Conservation (phyloP, 352 stramenopile genomes). For the Globisporangium ultimum region DNA sequence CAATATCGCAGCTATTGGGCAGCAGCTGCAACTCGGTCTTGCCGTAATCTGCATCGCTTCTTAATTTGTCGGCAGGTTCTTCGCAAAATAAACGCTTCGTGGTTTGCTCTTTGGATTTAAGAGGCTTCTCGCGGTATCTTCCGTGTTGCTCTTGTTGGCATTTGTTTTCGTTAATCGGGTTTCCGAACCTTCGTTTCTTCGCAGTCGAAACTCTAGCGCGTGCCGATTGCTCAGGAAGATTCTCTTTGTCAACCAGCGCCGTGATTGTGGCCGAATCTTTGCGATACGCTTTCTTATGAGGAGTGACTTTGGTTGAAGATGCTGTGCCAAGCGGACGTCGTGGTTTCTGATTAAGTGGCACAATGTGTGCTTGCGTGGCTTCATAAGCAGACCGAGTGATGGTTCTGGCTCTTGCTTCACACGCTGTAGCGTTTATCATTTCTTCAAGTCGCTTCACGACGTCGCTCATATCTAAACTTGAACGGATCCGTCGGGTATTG, state of each 20-base stretch:
- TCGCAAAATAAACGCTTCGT: constrained; percentile 12
- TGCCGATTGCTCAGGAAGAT: not conserved
- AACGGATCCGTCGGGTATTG: not conserved
- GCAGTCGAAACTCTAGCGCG: not conserved
- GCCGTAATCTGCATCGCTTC: not conserved
- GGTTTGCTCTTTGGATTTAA: not conserved
- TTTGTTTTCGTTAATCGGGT: not conserved
- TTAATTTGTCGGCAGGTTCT: not conserved
- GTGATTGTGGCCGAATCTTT: not conserved
- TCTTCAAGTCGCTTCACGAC: not conserved
- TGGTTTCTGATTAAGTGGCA: not conserved
- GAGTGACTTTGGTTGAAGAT: not conserved
- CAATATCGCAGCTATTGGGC: not conserved
- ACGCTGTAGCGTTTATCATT: not conserved
- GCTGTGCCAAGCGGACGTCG: not conserved
- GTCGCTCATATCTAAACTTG: not conserved
- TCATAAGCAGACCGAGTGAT: no score
- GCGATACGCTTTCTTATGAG: not conserved
- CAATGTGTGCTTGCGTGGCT: not conserved
- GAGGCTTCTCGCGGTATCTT: not conserved
- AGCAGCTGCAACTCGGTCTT: no score
- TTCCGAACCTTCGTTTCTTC: constrained; percentile 6
- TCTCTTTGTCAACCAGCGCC: constrained; percentile 7
- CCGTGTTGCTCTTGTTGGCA: not conserved
- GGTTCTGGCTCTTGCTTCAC: no score